Conservation (phyloP, 441 rosid genomes). For the Isatis lusitanica region DNA sequence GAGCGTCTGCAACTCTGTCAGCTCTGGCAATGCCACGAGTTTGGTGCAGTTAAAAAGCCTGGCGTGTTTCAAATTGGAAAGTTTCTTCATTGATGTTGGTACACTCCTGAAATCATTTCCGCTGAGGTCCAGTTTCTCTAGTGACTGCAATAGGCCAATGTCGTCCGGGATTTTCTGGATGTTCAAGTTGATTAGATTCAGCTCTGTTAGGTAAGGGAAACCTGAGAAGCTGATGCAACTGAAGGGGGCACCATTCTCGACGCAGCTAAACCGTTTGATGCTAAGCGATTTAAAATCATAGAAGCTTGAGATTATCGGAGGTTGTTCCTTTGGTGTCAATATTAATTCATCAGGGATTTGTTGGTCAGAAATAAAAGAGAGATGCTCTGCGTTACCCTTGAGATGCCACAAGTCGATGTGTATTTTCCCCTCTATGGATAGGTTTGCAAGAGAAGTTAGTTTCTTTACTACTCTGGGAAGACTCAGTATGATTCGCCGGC, state of each 20-base stretch:
- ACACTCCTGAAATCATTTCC: conserved; percentile 9
- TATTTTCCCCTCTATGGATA: conserved; percentile 22
- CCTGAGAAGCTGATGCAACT: neutral
- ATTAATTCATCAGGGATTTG: neutral
- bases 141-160: neutral
- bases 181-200: conserved; percentile 23
- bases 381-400: neutral
- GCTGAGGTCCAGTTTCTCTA: conserved; percentile 22
- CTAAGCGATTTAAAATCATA: neutral
- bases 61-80: neutral
- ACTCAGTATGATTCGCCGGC: neutral
- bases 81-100: neutral
- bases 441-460: neutral
- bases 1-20: conserved; percentile 5
- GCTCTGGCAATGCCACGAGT: neutral
- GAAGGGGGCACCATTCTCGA: neutral
- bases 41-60: neutral
- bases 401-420: neutral
- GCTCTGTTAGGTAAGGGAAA: conserved; percentile 1
- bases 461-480: neutral
- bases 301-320: neutral
- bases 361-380: neutral
- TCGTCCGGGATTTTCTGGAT: conserved; percentile 4
- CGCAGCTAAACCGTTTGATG: neutral
- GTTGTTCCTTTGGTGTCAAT: neutral